Evolutionary conservation across 2,329 filamentous ascomycete species (phyloP), one percentile per base, ranked within the genome.

Genomic region (Diaporthe nobilis): DNA sequence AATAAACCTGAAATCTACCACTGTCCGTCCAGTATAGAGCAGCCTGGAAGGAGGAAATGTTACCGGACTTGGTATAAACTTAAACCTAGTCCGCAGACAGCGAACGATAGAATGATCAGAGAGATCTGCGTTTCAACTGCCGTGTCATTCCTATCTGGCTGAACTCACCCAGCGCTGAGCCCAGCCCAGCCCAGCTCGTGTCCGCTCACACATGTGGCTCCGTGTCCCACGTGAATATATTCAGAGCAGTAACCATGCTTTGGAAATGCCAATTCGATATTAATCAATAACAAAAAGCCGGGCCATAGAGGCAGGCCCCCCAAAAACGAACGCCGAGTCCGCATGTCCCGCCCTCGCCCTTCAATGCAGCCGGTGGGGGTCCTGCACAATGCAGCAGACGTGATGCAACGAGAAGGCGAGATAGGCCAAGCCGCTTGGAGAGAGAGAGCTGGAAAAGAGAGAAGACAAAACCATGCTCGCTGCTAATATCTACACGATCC

Each of bases 401-500:
- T 44, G 31, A 65, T 65, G 61, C 63, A 51, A 74, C 49, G 34
- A 42, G 17, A 25, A 39, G 57, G 31, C 47, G 20, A 20, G 17
- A 57, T 25, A 53, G 22, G 31, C 22, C 44, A 61, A 28, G 55
- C 42, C 63, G 28, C 28, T 67, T 39, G 44, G 42, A 28, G 37
- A 71, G 25, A 39, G 20, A 39, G 28, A 10, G 1, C 4, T 9
- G n/a, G 31, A 65, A 65, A 10, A 65, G 61, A 47, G 37, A 44
- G 51, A n/a, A 65, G 37, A 58, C 72, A 75, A 70, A 42, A 51
- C 49, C 63, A 75, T 76, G 75, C 75, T 76, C 72, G 75, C 75
- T 76, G 67, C 55, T 65, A 44, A 57, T 72, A 58, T 72, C 49
- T 67, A 75, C 72, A 72, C 60, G 8, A 47, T 55, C 28, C 34